Conservation (phyloP, 306 rosid genomes). For the Cucumis melo region DNA sequence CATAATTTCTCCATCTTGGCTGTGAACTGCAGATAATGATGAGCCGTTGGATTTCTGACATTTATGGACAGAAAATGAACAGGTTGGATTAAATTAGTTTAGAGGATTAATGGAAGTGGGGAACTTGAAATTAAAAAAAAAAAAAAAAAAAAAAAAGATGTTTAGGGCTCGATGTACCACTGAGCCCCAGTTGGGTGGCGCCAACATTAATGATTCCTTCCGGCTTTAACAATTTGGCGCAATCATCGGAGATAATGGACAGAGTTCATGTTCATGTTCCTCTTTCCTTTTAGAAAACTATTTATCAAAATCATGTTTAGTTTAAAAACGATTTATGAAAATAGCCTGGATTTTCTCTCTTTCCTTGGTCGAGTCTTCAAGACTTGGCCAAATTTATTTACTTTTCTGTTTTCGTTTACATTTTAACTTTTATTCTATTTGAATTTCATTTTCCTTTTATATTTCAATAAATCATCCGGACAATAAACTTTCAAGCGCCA, state of each 20-base stretch:
- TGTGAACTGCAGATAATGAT: background rate
- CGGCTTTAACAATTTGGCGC: constrained; percentile 10
- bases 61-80: background rate
- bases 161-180: constrained; percentile 3
- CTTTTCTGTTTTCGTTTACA: no score
- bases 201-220: constrained; percentile 20
- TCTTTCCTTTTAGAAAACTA: no score
- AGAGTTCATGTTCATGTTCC: background rate
- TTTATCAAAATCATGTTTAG: no score
- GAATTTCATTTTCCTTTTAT: no score
- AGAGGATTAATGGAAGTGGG: background rate
- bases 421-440: no score
- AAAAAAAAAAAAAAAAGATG: no score
- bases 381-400: no score
- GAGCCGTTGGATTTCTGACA: constrained; percentile 2
- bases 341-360: no score
- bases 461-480: no score
- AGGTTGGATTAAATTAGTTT: background rate
- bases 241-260: background rate
- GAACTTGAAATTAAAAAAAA: background rate
- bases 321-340: no score
- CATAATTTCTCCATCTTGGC: background rate
- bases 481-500: background rate
- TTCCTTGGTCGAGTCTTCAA: no score
- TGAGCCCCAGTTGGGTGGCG: constrained; percentile 32